Percentiles rank a stretch among this genome's conserved stretches.
These are phyloP conservation scores for Monsonia emarginata DNA, from an alignment of 441 rosid species.

Conservation along the genomic window DNA sequence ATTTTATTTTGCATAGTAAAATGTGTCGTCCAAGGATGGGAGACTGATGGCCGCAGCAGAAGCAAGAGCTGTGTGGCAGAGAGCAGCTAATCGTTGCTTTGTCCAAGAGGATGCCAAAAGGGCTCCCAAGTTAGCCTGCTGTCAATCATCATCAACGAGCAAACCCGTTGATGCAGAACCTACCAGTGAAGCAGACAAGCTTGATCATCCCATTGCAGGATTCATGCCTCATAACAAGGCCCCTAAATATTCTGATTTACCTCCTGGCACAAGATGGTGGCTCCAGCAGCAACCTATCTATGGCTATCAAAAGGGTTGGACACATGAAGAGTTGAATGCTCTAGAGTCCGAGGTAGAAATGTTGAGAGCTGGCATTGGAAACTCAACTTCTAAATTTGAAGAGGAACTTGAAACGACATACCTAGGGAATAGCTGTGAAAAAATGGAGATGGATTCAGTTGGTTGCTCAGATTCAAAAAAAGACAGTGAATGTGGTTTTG, in stretches of 20 bases:
- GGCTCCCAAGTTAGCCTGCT: slow-evolving; percentile 87
- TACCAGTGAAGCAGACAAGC: slow-evolving; percentile 32
- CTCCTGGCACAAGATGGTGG: slow-evolving; percentile 68
- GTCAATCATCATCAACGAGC: slow-evolving; percentile 61
- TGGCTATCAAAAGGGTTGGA: slow-evolving; percentile 45
- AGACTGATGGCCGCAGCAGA: slow-evolving; percentile 77
- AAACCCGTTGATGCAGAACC: slow-evolving; percentile 46
- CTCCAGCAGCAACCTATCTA: slow-evolving; percentile 53
- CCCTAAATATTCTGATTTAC: slow-evolving; percentile 35
- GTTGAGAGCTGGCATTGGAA: slow-evolving; percentile 23
- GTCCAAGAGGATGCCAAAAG: slow-evolving; percentile 98
- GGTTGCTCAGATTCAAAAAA: slow-evolving; percentile 30
- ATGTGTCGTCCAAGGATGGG: slow-evolving; percentile 28
- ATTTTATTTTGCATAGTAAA: slow-evolving; percentile 16
- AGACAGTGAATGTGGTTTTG: slow-evolving; percentile 29
- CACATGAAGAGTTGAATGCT: slow-evolving; percentile 37
- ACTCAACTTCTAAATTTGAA: slow-evolving; percentile 18
- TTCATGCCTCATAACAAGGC: slow-evolving; percentile 44
- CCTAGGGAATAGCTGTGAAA: slow-evolving; percentile 30
- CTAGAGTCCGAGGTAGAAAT: slow-evolving; percentile 42
- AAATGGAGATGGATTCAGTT: slow-evolving; percentile 25
- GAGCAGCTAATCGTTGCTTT: slow-evolving; percentile 84
- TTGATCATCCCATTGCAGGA: slow-evolving; percentile 36
- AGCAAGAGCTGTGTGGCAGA: slow-evolving; percentile 90
- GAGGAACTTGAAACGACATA: slow-evolving; percentile 27